Percentiles rank a stretch among this genome's conserved stretches.
Conservation (phyloP, 345 rosid genomes). For the Limnanthes douglasii region DNA sequence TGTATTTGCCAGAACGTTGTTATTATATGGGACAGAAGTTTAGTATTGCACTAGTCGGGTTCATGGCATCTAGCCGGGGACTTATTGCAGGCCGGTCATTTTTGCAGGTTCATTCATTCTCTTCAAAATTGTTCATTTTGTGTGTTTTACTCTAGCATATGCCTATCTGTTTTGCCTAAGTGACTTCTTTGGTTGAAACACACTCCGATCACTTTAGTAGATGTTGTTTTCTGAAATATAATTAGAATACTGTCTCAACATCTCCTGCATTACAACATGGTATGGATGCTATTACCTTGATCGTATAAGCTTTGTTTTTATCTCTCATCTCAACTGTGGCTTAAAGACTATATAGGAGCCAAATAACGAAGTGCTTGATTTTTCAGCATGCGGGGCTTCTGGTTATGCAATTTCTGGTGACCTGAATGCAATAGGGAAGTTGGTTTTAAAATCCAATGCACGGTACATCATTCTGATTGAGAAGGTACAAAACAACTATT, state of each 20-base stretch:
- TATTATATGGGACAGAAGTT: slow-evolving; percentile 66
- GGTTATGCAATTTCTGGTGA: slow-evolving; percentile 81
- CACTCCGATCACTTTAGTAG: no score
- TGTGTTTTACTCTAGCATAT: background rate
- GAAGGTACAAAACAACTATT: no score
- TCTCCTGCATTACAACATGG: no score
- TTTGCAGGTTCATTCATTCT: slow-evolving; percentile 73
- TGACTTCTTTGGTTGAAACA: no score
- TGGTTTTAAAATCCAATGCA: slow-evolving; percentile 57
- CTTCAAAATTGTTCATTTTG: background rate
- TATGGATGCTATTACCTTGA: no score
- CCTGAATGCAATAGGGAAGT: slow-evolving; percentile 39
- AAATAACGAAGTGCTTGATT: slow-evolving; percentile 45
- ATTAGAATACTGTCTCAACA: no score
- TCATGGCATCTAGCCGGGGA: slow-evolving; percentile 91
- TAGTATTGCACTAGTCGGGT: slow-evolving; percentile 79
- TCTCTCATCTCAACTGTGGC: no score
- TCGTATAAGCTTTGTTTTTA: no score
- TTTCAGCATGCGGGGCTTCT: slow-evolving; percentile 71
- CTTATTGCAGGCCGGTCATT: slow-evolving; percentile 70
- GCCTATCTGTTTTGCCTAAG: no score
- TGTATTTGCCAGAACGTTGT: background rate
- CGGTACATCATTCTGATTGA: slow-evolving; percentile 81
- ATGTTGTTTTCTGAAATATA: no score
- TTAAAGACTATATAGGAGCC: slow-evolving; percentile 83